phyloP scores from a whole-genome alignment of 257 asterid species.

The Cordia subcordata region DNA sequence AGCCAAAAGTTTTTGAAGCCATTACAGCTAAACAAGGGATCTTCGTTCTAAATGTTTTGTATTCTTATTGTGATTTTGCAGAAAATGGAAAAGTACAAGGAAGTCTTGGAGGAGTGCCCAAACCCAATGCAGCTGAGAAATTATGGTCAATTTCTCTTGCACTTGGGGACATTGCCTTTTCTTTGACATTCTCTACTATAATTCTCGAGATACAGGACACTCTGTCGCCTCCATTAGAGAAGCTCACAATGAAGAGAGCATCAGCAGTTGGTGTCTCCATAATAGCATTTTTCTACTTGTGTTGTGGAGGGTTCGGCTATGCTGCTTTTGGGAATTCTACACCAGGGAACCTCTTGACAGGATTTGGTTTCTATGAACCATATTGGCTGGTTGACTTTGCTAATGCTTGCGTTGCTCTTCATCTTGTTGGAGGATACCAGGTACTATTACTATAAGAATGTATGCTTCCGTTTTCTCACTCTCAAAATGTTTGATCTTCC shows the following conservation, averaged over 20 bases:
- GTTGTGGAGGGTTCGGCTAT: slow-evolving; percentile 91
- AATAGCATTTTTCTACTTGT: slow-evolving; percentile 63
- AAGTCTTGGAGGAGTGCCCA: slow-evolving; percentile 45
- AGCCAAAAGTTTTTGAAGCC: not conserved
- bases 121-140: slow-evolving; percentile 37
- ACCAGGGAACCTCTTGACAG: slow-evolving; percentile 85
- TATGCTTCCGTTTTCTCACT: too few species aligned
- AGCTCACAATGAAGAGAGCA: slow-evolving; percentile 64
- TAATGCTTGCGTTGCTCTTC: slow-evolving; percentile 74
- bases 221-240: slow-evolving; percentile 61
- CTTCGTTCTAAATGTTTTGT: not conserved
- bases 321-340: slow-evolving; percentile 85
- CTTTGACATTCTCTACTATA: slow-evolving; percentile 56
- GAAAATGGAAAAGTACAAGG: slow-evolving; percentile 63
- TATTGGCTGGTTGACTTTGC: slow-evolving; percentile 85
- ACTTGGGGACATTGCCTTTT: slow-evolving; percentile 70
- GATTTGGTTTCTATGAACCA: slow-evolving; percentile 77
- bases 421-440: slow-evolving; percentile 82
- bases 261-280: slow-evolving; percentile 43
- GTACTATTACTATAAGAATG: slow-evolving; percentile 20
- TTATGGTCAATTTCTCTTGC: slow-evolving; percentile 67
- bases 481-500: too few species aligned
- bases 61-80: slow-evolving; percentile 17
- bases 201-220: slow-evolving; percentile 70
- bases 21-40: not conserved